Conservation (phyloP, 805 yeast species). For the Metschnikowia orientalis region DNA sequence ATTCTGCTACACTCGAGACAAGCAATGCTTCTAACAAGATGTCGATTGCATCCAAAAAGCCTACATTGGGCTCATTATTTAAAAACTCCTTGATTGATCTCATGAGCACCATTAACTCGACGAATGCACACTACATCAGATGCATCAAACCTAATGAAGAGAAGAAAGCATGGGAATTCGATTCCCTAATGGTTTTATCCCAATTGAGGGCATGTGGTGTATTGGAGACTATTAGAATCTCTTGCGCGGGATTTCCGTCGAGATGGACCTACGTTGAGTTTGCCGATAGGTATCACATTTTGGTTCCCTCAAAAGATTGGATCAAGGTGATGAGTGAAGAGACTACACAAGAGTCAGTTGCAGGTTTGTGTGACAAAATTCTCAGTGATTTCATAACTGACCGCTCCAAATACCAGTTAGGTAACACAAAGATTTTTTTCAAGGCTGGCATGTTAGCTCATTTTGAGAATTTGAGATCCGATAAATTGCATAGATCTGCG, state of each 20-base stretch:
- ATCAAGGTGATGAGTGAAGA: constrained; percentile 49
- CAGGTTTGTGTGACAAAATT: constrained; percentile 64
- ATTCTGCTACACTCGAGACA: constrained; percentile 46
- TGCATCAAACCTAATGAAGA: constrained; percentile 96
- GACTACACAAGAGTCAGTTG: constrained; percentile 52
- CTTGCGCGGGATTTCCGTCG: constrained; percentile 97
- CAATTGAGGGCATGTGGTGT: constrained; percentile 99
- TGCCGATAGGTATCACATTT: constrained; percentile 80
- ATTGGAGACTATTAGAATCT: constrained; percentile 89
- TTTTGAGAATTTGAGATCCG: constrained; percentile 79
- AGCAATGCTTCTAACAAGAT: constrained; percentile 32
- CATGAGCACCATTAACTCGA: constrained; percentile 88
- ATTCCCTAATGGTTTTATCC: constrained; percentile 89
- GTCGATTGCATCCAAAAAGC: constrained; percentile 61
- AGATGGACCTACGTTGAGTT: constrained; percentile 94
- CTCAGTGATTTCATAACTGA: constrained; percentile 61
- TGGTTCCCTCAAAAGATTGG: constrained; percentile 71
- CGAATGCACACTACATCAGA: constrained; percentile 94
- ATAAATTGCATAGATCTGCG: constrained; percentile 74
- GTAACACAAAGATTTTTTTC: constrained; percentile 90
- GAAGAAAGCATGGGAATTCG: constrained; percentile 94
- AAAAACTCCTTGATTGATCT: constrained; percentile 87
- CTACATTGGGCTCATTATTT: constrained; percentile 92
- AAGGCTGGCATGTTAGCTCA: constrained; percentile 95
- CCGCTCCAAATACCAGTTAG: constrained; percentile 73